Conservation (phyloP, 1,284 basidiomycete genomes). For the Trametes pubescens region DNA sequence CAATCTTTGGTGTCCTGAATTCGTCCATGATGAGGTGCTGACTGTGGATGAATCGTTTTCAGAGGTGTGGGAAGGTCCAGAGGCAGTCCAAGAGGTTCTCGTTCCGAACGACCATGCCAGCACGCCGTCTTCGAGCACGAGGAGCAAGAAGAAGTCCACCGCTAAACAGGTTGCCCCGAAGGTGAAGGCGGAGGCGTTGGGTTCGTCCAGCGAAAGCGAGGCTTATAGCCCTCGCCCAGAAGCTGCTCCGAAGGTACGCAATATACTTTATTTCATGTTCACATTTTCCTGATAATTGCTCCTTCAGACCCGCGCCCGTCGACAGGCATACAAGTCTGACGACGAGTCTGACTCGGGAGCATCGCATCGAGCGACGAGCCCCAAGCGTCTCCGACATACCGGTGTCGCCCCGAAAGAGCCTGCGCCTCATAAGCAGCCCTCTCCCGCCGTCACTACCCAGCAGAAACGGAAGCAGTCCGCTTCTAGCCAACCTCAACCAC, state of each 20-base stretch:
- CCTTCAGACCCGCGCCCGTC: constrained; percentile 30
- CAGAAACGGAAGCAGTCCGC: constrained; percentile 55
- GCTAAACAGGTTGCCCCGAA: constrained; percentile 15
- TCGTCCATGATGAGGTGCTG: constrained; percentile 20
- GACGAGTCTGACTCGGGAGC: constrained; percentile 45
- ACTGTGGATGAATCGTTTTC: constrained; percentile 36
- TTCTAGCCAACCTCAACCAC: constrained; percentile 39
- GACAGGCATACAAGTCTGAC: constrained; percentile 54
- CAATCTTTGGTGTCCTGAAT: constrained; percentile 10
- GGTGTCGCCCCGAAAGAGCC: constrained; percentile 28
- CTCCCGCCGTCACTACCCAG: constrained; percentile 32
- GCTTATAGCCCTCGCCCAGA: constrained; percentile 70
- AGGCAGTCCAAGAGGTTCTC: constrained; percentile 54
- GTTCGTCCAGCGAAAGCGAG: constrained; percentile 66
- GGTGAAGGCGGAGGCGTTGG: constrained; percentile 39
- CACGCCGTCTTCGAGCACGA: constrained; percentile 20
- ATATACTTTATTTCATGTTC: constrained; percentile 8
- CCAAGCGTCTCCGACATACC: constrained; percentile 33
- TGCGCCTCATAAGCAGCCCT: constrained; percentile 29
- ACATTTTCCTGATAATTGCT: background rate
- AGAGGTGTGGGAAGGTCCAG: constrained; percentile 78
- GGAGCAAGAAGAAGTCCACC: constrained; percentile 31
- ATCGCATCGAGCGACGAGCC: constrained; percentile 29
- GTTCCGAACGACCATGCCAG: constrained; percentile 32
- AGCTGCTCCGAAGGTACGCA: constrained; percentile 54